Evolutionary conservation across 2,329 filamentous ascomycete genomes (phyloP), one percentile per base, ranked within the genome.

Genomic region (Fonsecaea nubica): DNA sequence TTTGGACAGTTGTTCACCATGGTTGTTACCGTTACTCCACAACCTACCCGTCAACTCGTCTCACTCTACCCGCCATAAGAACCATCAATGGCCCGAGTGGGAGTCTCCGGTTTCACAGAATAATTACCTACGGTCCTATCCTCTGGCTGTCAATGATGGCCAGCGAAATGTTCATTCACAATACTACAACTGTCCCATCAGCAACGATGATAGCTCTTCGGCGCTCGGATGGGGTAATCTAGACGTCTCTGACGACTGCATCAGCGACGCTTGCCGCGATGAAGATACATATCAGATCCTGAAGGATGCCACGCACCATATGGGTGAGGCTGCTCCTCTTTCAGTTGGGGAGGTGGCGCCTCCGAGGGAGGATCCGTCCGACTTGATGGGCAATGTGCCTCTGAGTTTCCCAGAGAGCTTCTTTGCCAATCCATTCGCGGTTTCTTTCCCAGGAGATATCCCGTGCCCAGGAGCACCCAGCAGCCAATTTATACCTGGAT

Each of bases 1-100:
- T 59, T 72, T 72, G 71, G 63, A 70, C 62, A 60, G 66, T 66
- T 63, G 68, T 68, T 36, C 62, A 67, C 58, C 48, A 72, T 71
- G 69, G 62, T 48, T 50, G 56, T 32, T 32, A 58, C 60, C 32
- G n/a, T 64, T 58, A 12, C 42, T 32, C 45, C 36, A 53, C 25
- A 40, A 30, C 62, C 63, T 48, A 40, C 55, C 25, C 63, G 63
- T 54, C 25, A 54, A 21, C 32, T 60, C 38, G 18, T 35, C 48
- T 38, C 25, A 33, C 40, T 67, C 53, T 65, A 62, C 58, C 69
- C 71, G 58, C 65, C 67, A 70, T 72, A 69, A 68, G 38, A 40
- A 53, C 54, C 55, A 59, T 61, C 65, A 64, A 58, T 65, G 66
- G 64, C 67, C 55, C 58, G 59, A 30, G 59, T 65, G 65, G 67